Evolutionary conservation across 805 yeast species (phyloP).

Genomic region (Yarrowia deformans): DNA sequence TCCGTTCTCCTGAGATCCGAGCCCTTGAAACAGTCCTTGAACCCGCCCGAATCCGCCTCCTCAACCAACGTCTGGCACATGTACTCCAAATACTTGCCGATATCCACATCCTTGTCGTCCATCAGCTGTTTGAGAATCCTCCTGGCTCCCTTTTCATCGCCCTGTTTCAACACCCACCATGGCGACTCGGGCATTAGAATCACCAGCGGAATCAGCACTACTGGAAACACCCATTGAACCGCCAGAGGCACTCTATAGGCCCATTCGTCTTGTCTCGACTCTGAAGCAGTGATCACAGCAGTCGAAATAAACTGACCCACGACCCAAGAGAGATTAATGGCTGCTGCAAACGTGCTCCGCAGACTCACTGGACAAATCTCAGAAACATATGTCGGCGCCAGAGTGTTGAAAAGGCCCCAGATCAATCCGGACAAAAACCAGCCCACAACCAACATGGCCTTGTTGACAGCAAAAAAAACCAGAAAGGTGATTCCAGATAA

Average conservation of each 20-base stretch:
- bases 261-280: background rate
- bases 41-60: background rate
- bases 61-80: background rate
- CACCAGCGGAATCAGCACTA: background rate
- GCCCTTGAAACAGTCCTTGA: background rate
- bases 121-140: background rate
- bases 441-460: background rate
- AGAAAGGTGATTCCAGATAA: slow-evolving; percentile 41
- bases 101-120: background rate
- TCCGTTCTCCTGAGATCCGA: background rate
- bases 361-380: background rate
- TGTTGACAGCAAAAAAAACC: background rate
- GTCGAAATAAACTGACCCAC: background rate
- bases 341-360: slow-evolving; percentile 2
- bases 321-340: slow-evolving; percentile 2
- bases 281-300: background rate
- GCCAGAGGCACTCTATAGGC: background rate
- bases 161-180: background rate
- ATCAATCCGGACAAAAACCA: background rate
- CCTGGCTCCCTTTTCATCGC: background rate
- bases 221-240: slow-evolving; percentile 1
- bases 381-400: slow-evolving; percentile 3
- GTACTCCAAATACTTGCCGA: background rate
- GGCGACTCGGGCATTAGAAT: slow-evolving; percentile 6
- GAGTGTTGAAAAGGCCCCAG: slow-evolving; percentile 3